These are phyloP conservation scores for Juncus inflexus DNA, from an alignment of 176 grass and related monocot species.

Conservation along the genomic window DNA sequence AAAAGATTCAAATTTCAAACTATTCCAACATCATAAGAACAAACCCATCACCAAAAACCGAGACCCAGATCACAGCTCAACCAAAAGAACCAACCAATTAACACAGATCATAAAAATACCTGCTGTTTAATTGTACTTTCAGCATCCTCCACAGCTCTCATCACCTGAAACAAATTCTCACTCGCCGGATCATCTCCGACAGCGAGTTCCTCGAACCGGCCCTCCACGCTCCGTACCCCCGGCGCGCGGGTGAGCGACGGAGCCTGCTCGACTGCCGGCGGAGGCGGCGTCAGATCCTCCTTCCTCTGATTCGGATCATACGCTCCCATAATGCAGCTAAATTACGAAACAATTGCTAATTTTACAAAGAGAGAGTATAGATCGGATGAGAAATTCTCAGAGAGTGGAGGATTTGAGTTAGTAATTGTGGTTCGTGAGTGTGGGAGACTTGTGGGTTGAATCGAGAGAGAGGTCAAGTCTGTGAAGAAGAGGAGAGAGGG, in stretches of 20 bases:
- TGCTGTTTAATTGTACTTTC: conserved; percentile 72
- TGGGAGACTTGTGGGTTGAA: background rate
- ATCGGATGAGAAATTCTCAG: background rate
- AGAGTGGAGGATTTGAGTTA: background rate
- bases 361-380: background rate
- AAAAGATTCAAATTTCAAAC: too few species aligned
- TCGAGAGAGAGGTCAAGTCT: background rate
- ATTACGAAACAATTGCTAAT: background rate
- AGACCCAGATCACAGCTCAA: background rate
- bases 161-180: conserved; percentile 40
- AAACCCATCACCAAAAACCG: background rate
- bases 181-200: background rate
- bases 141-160: conserved; percentile 72
- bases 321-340: conserved; percentile 23
- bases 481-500: conserved; percentile 1
- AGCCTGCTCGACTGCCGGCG: background rate
- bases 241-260: conserved; percentile 12
- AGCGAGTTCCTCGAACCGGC: conserved; percentile 8
- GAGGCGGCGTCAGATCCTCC: conserved; percentile 13
- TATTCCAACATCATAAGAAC: background rate
- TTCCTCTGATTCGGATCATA: conserved; percentile 31
- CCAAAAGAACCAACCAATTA: too few species aligned
- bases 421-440: too few species aligned
- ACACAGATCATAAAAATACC: conserved; percentile 30
- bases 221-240: conserved; percentile 12